Evolutionary conservation across 2,329 filamentous ascomycete species (phyloP).

Genomic region (Macrophomina pseudophaseolina): DNA sequence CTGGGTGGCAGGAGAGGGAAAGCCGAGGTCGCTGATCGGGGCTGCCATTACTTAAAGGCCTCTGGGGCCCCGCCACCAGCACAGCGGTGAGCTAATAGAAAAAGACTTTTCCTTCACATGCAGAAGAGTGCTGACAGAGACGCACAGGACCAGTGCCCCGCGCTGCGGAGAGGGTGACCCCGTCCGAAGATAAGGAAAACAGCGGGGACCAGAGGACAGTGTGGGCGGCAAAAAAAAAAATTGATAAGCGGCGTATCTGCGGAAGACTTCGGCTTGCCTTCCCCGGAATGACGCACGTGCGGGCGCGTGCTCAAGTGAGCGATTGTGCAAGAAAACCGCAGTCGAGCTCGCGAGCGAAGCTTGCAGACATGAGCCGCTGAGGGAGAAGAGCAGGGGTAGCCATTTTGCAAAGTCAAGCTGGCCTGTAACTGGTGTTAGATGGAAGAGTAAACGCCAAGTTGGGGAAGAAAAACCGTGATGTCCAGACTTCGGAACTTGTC

Average conservation of each 20-base stretch:
- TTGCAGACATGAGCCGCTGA: background rate
- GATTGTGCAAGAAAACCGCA: background rate
- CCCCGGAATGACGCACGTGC: background rate
- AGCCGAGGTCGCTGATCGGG: background rate
- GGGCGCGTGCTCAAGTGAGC: background rate
- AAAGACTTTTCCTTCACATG: conserved; percentile 5
- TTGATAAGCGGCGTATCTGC: conserved; percentile 12
- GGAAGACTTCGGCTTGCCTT: conserved; percentile 1
- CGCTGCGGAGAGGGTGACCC: conserved; percentile 5
- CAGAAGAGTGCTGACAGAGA: background rate
- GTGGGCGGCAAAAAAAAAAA: background rate
- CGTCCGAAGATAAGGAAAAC: conserved; percentile 11
- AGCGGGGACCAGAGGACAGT: background rate
- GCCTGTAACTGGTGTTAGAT: background rate
- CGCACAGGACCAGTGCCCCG: background rate
- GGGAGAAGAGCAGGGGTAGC: background rate
- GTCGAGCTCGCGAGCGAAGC: background rate
- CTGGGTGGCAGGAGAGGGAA: background rate
- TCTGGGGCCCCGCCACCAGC: background rate
- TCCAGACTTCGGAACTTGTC: background rate
- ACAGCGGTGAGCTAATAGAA: background rate
- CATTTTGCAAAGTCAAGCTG: background rate
- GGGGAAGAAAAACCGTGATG: background rate
- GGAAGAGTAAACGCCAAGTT: too few relatives aligned
- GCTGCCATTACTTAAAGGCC: conserved; percentile 1